phyloP scores from a whole-genome alignment of 169 alveolate species.

The Plasmodium sp. region DNA sequence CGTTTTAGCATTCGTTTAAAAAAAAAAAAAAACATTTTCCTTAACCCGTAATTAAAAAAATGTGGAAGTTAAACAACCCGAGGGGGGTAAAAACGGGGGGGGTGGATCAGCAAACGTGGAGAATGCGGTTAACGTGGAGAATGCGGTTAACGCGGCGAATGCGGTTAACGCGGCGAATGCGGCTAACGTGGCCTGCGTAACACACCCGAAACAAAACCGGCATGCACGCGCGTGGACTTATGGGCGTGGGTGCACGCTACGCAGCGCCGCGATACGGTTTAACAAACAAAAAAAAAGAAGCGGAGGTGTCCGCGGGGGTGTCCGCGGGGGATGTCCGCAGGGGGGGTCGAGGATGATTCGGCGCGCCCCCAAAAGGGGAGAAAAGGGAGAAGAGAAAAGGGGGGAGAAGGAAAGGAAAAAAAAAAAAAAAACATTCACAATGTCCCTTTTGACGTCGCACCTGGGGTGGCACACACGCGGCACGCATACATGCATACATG shows the following conservation, averaged over 20 bases:
- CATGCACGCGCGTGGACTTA: background rate
- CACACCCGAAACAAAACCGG: background rate
- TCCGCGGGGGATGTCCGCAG: background rate
- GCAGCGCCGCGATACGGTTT: background rate
- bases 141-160: background rate
- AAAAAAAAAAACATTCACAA: background rate
- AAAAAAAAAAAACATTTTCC: background rate
- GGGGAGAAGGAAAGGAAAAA: background rate
- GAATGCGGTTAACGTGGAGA: too few relatives aligned
- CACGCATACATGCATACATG: background rate
- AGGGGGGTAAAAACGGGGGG: background rate
- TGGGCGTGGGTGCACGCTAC: background rate
- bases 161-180: background rate
- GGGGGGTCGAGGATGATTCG: background rate
- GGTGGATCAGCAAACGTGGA: too few relatives aligned
- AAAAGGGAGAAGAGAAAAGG: background rate
- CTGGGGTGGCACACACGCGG: background rate
- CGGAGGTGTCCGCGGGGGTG: background rate
- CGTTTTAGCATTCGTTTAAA: background rate
- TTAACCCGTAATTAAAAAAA: background rate
- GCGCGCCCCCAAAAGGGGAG: background rate
- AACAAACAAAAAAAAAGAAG: background rate
- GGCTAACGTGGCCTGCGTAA: background rate
- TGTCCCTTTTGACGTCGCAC: background rate
- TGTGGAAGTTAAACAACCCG: background rate